Conservation (phyloP, 1,284 basidiomycete species). For the Ceratobasidium sp. region DNA sequence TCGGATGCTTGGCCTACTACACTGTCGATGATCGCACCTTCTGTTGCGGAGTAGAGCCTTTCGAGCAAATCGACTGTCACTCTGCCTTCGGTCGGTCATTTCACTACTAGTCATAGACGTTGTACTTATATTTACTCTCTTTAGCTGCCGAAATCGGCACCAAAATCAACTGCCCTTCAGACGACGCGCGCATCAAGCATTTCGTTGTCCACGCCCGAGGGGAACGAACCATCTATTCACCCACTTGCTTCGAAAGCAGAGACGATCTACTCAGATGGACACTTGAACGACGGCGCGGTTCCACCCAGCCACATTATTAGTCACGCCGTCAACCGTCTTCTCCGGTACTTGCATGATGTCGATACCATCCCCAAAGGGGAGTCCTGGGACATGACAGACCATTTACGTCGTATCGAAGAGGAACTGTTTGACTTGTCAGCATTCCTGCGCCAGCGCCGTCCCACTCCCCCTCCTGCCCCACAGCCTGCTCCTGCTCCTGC, state of each 20-base stretch:
- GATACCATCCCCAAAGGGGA: constrained; percentile 65
- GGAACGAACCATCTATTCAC: constrained; percentile 62
- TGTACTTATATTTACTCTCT: constrained; percentile 47
- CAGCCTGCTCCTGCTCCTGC: constrained; percentile 10
- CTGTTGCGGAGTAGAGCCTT: constrained; percentile 8
- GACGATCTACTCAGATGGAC: constrained; percentile 56
- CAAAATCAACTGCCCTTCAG: constrained; percentile 47
- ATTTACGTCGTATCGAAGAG: constrained; percentile 65
- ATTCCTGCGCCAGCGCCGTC: constrained; percentile 42
- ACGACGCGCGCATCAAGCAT: constrained; percentile 57
- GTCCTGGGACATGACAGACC: constrained; percentile 63
- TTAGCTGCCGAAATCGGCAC: constrained; percentile 52
- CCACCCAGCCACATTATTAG: constrained; percentile 58
- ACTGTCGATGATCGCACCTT: constrained; percentile 18
- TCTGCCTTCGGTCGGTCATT: constrained; percentile 21
- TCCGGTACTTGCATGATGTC: constrained; percentile 67
- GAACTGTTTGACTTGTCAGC: constrained; percentile 61
- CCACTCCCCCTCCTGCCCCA: constrained; percentile 29
- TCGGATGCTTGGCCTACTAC: not conserved
- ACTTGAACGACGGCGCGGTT: constrained; percentile 39
- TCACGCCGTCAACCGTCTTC: constrained; percentile 68
- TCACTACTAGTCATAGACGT: constrained; percentile 42
- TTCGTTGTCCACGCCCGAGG: constrained; percentile 63
- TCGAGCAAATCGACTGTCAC: constrained; percentile 16
- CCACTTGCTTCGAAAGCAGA: constrained; percentile 63